Evolutionary conservation across 345 rosid species (phyloP).

Genomic region (Gossypium arboreum): DNA sequence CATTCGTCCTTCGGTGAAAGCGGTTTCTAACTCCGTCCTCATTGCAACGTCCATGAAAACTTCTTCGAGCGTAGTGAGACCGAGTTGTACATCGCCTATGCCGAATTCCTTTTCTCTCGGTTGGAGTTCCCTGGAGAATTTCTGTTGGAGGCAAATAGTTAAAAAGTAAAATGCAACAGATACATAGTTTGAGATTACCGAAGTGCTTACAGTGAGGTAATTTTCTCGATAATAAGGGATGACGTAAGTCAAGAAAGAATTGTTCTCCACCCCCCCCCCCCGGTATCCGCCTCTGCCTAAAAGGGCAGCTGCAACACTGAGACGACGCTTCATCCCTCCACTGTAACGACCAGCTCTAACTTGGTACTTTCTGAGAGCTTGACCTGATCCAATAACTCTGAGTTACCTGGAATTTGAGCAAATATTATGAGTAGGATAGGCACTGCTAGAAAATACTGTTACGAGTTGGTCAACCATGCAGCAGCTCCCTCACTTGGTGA

Average conservation of each 20-base stretch:
- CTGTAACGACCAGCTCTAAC: conserved; percentile 86
- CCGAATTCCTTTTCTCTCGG: conserved; percentile 57
- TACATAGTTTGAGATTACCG: neutral
- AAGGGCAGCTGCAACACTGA: conserved; percentile 88
- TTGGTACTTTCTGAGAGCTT: conserved; percentile 57
- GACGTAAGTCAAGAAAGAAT: conserved; percentile 65
- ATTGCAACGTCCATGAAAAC: conserved; percentile 88
- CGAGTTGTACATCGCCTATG: conserved; percentile 83
- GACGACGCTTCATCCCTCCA: conserved; percentile 95
- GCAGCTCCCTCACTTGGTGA: conserved; percentile 29
- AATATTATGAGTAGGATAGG: neutral
- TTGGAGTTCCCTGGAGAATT: conserved; percentile 63
- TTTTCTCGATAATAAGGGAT: conserved; percentile 79
- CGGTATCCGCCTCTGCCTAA: conserved; percentile 31
- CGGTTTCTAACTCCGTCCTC: conserved; percentile 85
- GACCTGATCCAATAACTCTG: conserved; percentile 67
- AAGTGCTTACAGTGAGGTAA: conserved; percentile 49
- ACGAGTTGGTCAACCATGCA: no score
- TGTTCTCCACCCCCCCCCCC: conserved; percentile 38
- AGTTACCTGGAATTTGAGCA: conserved; percentile 38
- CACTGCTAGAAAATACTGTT: no score
- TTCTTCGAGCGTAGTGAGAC: conserved; percentile 90
- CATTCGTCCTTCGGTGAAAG: conserved; percentile 68
- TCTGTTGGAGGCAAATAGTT: conserved; percentile 30
- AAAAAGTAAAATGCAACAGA: neutral